phyloP scores from a whole-genome alignment of 805 yeast genomes.

The Alloascoidea hylecoeti region DNA sequence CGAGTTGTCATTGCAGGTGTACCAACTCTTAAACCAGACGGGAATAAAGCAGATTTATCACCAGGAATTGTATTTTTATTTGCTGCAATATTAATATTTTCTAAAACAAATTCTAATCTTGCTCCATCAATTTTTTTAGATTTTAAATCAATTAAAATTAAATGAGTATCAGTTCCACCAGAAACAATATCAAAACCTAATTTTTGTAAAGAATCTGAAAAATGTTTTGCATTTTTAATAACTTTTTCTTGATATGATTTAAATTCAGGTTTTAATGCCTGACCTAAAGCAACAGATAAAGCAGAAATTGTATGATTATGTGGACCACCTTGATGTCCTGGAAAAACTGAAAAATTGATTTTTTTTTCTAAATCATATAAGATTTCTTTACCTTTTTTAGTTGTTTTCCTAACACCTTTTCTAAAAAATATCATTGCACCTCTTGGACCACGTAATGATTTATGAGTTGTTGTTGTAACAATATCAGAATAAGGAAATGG shows the following conservation, averaged over 20 bases:
- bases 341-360: conserved; percentile 95
- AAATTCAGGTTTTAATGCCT: conserved; percentile 81
- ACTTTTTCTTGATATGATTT: conserved; percentile 76
- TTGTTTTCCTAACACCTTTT: conserved; percentile 77
- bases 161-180: conserved; percentile 89
- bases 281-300: conserved; percentile 87
- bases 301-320: conserved; percentile 97
- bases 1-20: conserved; percentile 98
- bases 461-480: conserved; percentile 96
- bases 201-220: conserved; percentile 51
- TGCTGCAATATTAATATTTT: conserved; percentile 83
- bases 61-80: conserved; percentile 96
- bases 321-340: conserved; percentile 99
- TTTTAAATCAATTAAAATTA: conserved; percentile 74
- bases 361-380: conserved; percentile 79
- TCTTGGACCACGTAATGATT: conserved; percentile 96
- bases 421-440: conserved; percentile 97
- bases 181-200: conserved; percentile 74
- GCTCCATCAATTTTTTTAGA: conserved; percentile 87
- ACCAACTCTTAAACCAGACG: conserved; percentile 94
- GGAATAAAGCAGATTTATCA: conserved; percentile 89
- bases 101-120: conserved; percentile 81
- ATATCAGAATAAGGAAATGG: conserved; percentile 92
- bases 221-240: conserved; percentile 63
- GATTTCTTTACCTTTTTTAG: conserved; percentile 73